Evolutionary conservation across 176 grass and related monocot genomes (phyloP), one percentile per base, ranked within the genome.

Genomic region (Elymus sibiricus): DNA sequence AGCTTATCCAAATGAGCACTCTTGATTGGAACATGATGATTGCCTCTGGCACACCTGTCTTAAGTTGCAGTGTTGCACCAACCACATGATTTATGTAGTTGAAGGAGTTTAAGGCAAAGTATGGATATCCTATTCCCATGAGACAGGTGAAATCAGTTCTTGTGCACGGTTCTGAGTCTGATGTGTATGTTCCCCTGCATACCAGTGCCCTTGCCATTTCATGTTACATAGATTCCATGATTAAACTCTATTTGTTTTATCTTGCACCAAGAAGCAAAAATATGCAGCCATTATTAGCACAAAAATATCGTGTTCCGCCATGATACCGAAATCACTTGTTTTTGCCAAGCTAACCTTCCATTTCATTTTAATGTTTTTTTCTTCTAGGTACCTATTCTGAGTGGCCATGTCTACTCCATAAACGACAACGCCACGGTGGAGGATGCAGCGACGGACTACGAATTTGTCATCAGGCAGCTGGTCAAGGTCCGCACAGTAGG

Each of bases 391-490:
- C 85, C 92, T 35, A 84, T 97, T 81, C 87, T 84, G 61, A 86
- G 77, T 17, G 88, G 90, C 13, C 92, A 95, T 88, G 79, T 97
- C 11, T 97, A 89, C 85, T 95, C 95, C 64, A 95, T 97, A 84
- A 97, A 97, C 3, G 92, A 93, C 86, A 93, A 91, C 9, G 92
- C 87, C 31, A 91, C 87, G 9, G 92, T 97, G 60, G 86, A 91
- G 76, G 91, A 89, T 4, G 95, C 95, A 21, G 92, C 95, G 29
- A 79, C 82, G 15, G 85, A 95, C 59, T 97, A 95, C 11, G 92
- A 97, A 76, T 97, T 97, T 43, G 84, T 82, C 32, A 97, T 97
- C 87, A 88, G 95, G 80, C 95, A 97, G 89, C 87, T 93, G 64
- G 95, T 97, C 3, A 94, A 94, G 75, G 29, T 86, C 51, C 95